phyloP scores from a whole-genome alignment of 768 basidiomycete genomes.

The Pleurotus pulmonarius region DNA sequence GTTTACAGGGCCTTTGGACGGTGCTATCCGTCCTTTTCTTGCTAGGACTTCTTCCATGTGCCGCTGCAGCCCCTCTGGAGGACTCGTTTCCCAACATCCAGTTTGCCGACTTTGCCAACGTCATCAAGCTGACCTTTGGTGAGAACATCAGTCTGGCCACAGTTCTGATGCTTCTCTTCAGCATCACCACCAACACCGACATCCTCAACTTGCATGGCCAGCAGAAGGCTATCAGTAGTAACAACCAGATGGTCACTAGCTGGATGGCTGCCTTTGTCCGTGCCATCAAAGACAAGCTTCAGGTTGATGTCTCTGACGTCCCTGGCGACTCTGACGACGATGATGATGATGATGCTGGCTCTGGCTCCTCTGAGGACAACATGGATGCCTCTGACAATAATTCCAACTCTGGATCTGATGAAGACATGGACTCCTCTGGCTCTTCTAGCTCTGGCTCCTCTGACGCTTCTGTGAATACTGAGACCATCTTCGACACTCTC shows the following conservation, averaged over 20 bases:
- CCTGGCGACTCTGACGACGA: neutral
- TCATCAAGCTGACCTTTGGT: neutral
- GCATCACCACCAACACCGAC: conserved; percentile 1
- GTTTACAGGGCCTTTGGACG: no score
- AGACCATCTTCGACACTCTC: no score
- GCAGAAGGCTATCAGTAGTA: neutral
- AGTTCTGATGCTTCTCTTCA: neutral
- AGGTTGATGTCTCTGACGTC: neutral
- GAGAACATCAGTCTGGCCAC: neutral
- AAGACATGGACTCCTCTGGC: neutral
- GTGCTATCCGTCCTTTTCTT: neutral
- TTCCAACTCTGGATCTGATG: neutral
- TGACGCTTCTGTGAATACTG: no score
- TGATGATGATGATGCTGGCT: no score
- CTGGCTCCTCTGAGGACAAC: neutral
- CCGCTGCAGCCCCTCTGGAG: neutral
- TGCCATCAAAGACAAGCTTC: neutral
- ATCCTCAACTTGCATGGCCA: conserved; percentile 3
- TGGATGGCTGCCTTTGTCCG: neutral
- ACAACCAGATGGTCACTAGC: neutral
- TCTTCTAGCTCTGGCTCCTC: neutral
- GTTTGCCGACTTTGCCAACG: neutral
- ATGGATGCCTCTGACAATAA: neutral
- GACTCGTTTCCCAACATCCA: conserved; percentile 4
- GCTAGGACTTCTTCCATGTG: neutral